Percentiles rank a stretch among this genome's conserved stretches.
Evolutionary conservation across 2,329 filamentous ascomycete species (phyloP).

Genomic region (Myriosclerotinia curreyana): DNA sequence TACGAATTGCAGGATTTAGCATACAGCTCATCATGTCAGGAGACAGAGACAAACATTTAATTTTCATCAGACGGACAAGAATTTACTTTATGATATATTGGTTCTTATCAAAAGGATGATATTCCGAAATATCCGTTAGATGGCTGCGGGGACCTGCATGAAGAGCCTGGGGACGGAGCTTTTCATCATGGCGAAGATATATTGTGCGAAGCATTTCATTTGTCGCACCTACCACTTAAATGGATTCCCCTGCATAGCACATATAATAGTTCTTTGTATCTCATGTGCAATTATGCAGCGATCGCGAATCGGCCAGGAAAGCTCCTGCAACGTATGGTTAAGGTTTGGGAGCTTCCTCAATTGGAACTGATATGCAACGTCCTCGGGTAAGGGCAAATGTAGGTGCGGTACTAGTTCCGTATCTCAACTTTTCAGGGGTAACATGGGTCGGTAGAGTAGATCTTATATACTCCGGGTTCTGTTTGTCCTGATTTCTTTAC

Average conservation of each 20-base stretch:
- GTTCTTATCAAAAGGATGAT: background rate
- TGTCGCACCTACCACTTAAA: background rate
- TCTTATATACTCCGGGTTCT: conserved; percentile 9
- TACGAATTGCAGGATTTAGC: background rate
- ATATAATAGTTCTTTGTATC: conserved; percentile 13
- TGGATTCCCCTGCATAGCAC: conserved; percentile 14
- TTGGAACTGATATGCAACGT: conserved; percentile 9
- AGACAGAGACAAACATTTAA: conserved; percentile 7
- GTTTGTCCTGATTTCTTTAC: background rate
- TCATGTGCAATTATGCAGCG: background rate
- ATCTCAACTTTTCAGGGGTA: conserved; percentile 1
- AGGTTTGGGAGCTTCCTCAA: conserved; percentile 14
- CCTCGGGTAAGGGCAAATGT: too few relatives aligned
- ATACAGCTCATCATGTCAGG: background rate
- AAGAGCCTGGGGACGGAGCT: conserved; percentile 1
- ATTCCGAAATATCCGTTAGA: conserved; percentile 7
- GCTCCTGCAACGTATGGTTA: conserved; percentile 1
- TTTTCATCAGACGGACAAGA: conserved; percentile 6
- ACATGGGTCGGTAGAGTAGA: background rate
- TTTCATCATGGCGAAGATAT: conserved; percentile 1
- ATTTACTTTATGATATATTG: background rate
- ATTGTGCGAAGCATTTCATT: conserved; percentile 10
- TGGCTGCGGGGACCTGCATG: conserved; percentile 14
- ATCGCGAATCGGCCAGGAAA: background rate
- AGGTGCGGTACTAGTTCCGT: background rate